A percentile compares a stretch with the other conserved stretches of the same genome.
These are phyloP conservation scores for Carex scoparia DNA, from an alignment of 176 grass and related monocot genomes.

Conservation along the genomic window DNA sequence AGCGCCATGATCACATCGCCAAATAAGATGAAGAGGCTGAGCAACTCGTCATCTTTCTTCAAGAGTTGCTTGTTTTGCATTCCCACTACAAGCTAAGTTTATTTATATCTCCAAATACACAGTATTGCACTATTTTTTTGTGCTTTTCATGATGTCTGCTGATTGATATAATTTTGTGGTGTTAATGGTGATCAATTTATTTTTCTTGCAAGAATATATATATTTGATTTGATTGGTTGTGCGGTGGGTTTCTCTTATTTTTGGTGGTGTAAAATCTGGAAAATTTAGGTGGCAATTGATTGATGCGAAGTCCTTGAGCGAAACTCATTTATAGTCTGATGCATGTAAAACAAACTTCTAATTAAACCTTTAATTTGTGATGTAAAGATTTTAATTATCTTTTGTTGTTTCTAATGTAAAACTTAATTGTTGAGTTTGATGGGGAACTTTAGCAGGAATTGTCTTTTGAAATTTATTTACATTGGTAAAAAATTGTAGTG, in stretches of 20 bases:
- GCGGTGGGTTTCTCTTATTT: neutral
- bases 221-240: slow-evolving; percentile 7
- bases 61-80: slow-evolving; percentile 18
- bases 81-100: slow-evolving; percentile 18
- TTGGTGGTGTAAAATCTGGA: neutral
- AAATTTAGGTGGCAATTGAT: neutral
- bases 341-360: neutral
- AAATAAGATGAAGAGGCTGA: slow-evolving; percentile 15
- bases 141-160: neutral
- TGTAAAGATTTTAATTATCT: slow-evolving; percentile 3
- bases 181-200: neutral
- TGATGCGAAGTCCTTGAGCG: neutral
- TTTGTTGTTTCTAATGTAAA: neutral
- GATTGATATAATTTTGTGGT: slow-evolving; percentile 1
- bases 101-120: neutral
- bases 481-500: neutral
- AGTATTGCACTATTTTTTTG: neutral
- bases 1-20: neutral
- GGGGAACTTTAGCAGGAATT: neutral
- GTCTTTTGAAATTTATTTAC: neutral
- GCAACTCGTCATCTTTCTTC: neutral
- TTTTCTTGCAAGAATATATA: neutral
- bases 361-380: neutral
- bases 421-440: neutral
- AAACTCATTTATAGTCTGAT: neutral